phyloP scores from a whole-genome alignment of 73 alveolate genomes.

The Effrenium voratum region DNA sequence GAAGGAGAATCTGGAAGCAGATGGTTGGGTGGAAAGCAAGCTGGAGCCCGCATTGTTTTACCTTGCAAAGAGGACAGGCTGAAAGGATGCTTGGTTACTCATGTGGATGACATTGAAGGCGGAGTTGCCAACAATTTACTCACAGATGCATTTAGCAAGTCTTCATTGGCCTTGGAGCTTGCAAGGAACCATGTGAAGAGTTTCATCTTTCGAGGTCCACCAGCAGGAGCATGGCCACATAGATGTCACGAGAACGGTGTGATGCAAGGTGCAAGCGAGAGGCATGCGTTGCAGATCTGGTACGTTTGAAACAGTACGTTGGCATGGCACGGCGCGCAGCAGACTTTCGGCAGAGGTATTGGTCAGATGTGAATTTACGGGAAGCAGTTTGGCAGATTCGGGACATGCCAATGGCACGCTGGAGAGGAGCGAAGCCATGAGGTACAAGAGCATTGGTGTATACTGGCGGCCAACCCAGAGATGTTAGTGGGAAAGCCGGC shows the following conservation, averaged over 20 bases:
- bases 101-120: constrained; percentile 36
- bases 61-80: background rate
- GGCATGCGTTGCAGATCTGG: background rate
- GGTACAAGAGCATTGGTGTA: background rate
- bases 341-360: background rate
- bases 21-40: background rate
- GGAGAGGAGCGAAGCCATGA: background rate
- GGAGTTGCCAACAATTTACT: background rate
- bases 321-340: background rate
- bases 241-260: background rate
- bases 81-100: background rate
- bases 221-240: background rate
- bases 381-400: background rate
- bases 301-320: background rate
- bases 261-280: background rate
- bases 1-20: background rate
- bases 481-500: background rate
- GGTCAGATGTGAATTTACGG: background rate
- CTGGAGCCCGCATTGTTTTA: constrained; percentile 36
- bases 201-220: constrained; percentile 14
- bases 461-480: background rate
- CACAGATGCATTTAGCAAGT: background rate
- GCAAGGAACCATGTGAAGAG: background rate
- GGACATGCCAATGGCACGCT: constrained; percentile 32
- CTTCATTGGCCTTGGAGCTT: background rate